Conservation (phyloP, 2,329 filamentous ascomycete genomes). For the Aspergillus fijiensis region DNA sequence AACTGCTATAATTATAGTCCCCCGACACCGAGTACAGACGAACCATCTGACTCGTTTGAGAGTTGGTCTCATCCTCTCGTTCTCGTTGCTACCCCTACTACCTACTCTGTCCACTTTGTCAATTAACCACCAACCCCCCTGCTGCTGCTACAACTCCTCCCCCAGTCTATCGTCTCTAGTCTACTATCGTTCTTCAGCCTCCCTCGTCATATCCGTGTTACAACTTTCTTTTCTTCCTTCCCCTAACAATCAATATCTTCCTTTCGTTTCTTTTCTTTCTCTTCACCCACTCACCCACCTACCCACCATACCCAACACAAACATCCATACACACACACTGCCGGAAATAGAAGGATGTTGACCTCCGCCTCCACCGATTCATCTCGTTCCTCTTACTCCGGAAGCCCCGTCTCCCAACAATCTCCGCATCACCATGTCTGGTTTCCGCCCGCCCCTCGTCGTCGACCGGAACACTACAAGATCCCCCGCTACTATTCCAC, state of each 20-base stretch:
- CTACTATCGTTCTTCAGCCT: neutral
- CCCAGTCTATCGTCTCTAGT: neutral
- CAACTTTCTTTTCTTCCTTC: neutral
- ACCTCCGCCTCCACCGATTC: slow-evolving; percentile 28
- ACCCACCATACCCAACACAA: neutral
- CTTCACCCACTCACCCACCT: neutral
- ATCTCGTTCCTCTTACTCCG: slow-evolving; percentile 28
- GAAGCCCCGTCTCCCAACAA: slow-evolving; percentile 28
- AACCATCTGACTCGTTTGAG: slow-evolving; percentile 14
- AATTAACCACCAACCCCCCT: neutral
- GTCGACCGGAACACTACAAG: slow-evolving; percentile 24
- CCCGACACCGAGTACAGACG: slow-evolving; percentile 15
- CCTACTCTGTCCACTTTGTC: too few species aligned
- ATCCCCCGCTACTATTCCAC: slow-evolving; percentile 37
- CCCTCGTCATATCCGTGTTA: slow-evolving; percentile 2
- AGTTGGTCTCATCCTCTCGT: slow-evolving; percentile 6
- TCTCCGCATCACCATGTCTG: slow-evolving; percentile 26
- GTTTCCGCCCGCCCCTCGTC: slow-evolving; percentile 27
- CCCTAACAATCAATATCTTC: neutral
- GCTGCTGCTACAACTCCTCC: neutral
- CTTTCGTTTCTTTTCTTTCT: neutral
- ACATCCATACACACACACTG: neutral
- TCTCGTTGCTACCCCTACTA: slow-evolving; percentile 5
- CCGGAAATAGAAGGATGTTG: slow-evolving; percentile 21
- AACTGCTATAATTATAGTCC: slow-evolving; percentile 15